These are phyloP conservation scores for Elaeis guineensis DNA, from an alignment of 176 grass and related monocot species.

Conservation along the genomic window DNA sequence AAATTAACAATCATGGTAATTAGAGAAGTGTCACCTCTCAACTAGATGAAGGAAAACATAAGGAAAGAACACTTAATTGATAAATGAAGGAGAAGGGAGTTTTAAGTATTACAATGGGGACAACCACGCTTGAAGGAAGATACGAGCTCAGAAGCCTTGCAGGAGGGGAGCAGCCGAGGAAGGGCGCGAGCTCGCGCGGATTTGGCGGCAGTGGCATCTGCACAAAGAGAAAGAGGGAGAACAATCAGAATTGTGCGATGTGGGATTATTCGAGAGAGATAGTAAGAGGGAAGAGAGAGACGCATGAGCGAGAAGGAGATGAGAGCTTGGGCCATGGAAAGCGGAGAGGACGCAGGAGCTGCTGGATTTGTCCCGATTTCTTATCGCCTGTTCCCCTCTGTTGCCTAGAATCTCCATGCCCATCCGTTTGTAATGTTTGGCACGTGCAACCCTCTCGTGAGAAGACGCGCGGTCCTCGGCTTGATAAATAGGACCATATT, in stretches of 20 bases:
- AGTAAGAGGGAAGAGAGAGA: background rate
- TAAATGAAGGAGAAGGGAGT: no score
- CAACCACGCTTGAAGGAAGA: conserved; percentile 17
- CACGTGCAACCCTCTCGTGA: no score
- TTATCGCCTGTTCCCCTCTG: no score
- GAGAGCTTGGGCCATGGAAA: background rate
- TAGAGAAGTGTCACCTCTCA: background rate
- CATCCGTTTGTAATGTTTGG: no score
- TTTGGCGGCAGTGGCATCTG: no score
- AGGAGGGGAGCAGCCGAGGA: background rate
- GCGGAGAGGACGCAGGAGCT: background rate
- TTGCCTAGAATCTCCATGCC: no score
- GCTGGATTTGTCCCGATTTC: no score
- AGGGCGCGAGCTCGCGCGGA: no score
- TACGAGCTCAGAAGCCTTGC: background rate
- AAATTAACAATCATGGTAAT: background rate
- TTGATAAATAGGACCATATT: no score
- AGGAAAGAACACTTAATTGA: background rate
- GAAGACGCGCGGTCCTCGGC: no score
- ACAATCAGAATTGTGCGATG: no score
- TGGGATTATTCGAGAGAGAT: background rate
- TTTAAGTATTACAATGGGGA: conserved; percentile 8
- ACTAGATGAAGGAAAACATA: background rate
- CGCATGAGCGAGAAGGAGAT: background rate
- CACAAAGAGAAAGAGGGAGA: no score